Evolutionary conservation across 2,329 filamentous ascomycete species (phyloP).

Genomic region (Beauveria sp.): DNA sequence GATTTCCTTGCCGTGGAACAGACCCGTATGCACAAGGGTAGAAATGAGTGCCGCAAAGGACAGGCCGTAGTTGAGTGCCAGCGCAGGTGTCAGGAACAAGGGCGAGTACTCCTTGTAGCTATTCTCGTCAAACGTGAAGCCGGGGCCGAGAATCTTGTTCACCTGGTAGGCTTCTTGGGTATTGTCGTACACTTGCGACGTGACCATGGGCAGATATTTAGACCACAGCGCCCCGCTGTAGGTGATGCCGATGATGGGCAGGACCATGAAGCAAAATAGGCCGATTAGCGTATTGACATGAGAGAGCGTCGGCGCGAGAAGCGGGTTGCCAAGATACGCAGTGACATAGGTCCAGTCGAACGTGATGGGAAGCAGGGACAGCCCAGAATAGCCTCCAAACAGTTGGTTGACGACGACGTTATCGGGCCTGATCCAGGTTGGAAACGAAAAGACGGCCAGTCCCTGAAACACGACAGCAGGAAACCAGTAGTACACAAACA

Average conservation of each 20-base stretch:
- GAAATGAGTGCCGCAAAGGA: slow-evolving; percentile 43
- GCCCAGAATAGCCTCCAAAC: slow-evolving; percentile 45
- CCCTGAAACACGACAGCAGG: slow-evolving; percentile 42
- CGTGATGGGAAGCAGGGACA: slow-evolving; percentile 46
- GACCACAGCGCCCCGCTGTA: slow-evolving; percentile 38
- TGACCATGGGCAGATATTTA: slow-evolving; percentile 48
- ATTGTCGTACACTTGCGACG: slow-evolving; percentile 48
- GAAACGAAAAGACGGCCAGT: slow-evolving; percentile 47
- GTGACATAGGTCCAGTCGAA: slow-evolving; percentile 38
- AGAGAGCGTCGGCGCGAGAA: slow-evolving; percentile 34
- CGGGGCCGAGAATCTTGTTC: slow-evolving; percentile 38
- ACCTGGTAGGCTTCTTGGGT: slow-evolving; percentile 44
- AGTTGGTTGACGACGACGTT: slow-evolving; percentile 47
- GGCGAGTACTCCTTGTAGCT: slow-evolving; percentile 47
- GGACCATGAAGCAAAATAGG: slow-evolving; percentile 33
- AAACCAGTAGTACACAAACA: slow-evolving; percentile 47
- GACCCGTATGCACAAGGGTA: slow-evolving; percentile 27
- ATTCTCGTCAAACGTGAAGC: slow-evolving; percentile 38
- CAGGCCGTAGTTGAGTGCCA: slow-evolving; percentile 29
- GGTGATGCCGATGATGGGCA: slow-evolving; percentile 38
- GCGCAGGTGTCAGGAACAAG: slow-evolving; percentile 42
- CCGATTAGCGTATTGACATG: slow-evolving; percentile 39
- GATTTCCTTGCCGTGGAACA: slow-evolving; percentile 36
- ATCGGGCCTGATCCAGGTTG: slow-evolving; percentile 47
- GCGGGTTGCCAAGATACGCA: slow-evolving; percentile 34